These are phyloP conservation scores for Meripilus lineatus DNA, from an alignment of 1,284 basidiomycete genomes.

Conservation along the genomic window DNA sequence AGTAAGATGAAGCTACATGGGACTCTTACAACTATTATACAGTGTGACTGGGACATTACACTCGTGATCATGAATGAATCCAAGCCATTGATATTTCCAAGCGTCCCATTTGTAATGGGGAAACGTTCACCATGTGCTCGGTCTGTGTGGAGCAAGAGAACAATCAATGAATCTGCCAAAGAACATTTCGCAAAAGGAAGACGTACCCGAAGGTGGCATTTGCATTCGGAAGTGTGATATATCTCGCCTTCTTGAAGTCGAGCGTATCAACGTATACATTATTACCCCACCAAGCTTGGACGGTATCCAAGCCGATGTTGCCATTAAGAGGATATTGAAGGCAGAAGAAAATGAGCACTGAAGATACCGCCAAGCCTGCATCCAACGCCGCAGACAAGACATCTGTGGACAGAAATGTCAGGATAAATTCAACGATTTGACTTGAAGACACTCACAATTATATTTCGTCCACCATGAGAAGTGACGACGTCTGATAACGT, in stretches of 20 bases:
- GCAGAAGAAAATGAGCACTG: slow-evolving; percentile 44
- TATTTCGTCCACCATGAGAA: slow-evolving; percentile 44
- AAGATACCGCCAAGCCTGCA: slow-evolving; percentile 33
- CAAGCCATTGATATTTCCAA: too few relatives aligned
- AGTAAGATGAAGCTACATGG: too few relatives aligned
- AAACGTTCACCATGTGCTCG: too few relatives aligned
- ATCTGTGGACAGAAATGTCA: slow-evolving; percentile 23
- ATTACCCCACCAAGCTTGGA: slow-evolving; percentile 40
- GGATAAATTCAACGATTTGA: slow-evolving; percentile 1
- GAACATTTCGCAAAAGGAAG: too few relatives aligned
- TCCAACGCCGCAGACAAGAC: slow-evolving; percentile 48
- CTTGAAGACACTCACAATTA: slow-evolving; percentile 32
- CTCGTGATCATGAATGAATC: too few relatives aligned
- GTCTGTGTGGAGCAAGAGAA: too few relatives aligned
- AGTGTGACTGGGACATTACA: too few relatives aligned
- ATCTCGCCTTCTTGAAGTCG: slow-evolving; percentile 21
- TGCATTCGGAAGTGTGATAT: slow-evolving; percentile 15
- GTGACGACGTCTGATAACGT: slow-evolving; percentile 34
- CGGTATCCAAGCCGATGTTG: slow-evolving; percentile 32
- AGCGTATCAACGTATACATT: slow-evolving; percentile 32
- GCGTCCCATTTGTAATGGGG: too few relatives aligned
- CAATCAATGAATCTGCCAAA: too few relatives aligned
- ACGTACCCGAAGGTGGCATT: slow-evolving; percentile 28
- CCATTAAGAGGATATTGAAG: slow-evolving; percentile 42
- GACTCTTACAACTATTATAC: too few relatives aligned